These are phyloP conservation scores for Myxozyma neglecta DNA, from an alignment of 805 yeast species.

Conservation along the genomic window DNA sequence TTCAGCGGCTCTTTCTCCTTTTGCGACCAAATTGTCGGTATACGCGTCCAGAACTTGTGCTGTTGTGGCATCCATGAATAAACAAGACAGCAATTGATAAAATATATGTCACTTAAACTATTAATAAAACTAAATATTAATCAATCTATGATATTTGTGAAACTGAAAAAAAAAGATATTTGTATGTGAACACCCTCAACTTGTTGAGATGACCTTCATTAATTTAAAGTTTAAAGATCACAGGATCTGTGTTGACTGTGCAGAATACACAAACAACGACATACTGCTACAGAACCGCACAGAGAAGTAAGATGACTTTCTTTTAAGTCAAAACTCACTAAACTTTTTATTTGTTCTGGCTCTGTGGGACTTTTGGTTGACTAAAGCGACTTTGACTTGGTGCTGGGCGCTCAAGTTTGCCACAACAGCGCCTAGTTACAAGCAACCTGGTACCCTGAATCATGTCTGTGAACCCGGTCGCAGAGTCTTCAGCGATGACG, in stretches of 20 bases:
- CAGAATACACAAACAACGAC: too few relatives aligned
- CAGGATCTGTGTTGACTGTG: too few relatives aligned
- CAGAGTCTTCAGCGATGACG: background rate
- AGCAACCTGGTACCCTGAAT: background rate
- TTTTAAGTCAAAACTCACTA: too few relatives aligned
- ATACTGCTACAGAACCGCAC: too few relatives aligned
- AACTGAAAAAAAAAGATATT: background rate
- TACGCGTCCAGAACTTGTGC: constrained; percentile 20
- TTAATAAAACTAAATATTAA: background rate
- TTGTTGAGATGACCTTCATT: background rate
- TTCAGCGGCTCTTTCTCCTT: constrained; percentile 37
- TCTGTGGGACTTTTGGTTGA: too few relatives aligned
- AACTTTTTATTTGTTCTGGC: too few relatives aligned
- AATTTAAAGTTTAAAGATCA: background rate
- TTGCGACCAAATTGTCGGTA: constrained; percentile 16
- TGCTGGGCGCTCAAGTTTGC: too few relatives aligned
- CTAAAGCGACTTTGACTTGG: too few relatives aligned
- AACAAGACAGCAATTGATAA: background rate
- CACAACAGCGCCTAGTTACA: background rate
- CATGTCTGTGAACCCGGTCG: background rate
- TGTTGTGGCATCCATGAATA: constrained; percentile 19
- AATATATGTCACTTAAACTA: background rate
- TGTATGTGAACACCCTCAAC: background rate
- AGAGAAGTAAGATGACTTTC: too few relatives aligned
- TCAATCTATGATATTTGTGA: background rate